phyloP scores from a whole-genome alignment of 306 rosid genomes.

The Nissolia schottii region DNA sequence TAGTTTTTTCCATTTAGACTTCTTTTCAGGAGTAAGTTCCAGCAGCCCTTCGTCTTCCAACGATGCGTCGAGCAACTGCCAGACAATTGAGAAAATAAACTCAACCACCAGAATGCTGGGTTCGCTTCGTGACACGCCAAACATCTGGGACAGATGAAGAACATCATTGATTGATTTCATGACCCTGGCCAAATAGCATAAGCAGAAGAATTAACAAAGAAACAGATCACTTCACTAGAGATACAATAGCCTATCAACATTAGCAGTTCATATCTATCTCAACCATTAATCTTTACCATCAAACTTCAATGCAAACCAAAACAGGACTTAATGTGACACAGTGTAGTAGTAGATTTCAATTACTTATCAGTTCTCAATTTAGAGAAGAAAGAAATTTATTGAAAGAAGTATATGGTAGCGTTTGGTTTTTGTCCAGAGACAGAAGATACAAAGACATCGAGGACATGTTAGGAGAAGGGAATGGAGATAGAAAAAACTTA shows the following conservation, averaged over 20 bases:
- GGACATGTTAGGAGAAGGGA: too few relatives aligned
- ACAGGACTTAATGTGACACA: background rate
- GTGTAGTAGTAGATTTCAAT: background rate
- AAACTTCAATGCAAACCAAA: background rate
- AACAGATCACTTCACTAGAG: background rate
- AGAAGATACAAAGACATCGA: too few relatives aligned
- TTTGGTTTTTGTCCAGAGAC: too few relatives aligned
- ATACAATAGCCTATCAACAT: background rate
- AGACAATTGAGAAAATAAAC: constrained; percentile 71
- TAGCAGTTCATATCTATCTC: constrained; percentile 13
- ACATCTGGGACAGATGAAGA: constrained; percentile 68
- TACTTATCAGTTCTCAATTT: constrained; percentile 1
- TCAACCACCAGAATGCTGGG: constrained; percentile 86
- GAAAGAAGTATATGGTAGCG: too few relatives aligned
- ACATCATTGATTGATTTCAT: constrained; percentile 70
- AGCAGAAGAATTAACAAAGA: constrained; percentile 30
- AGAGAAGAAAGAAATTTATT: background rate
- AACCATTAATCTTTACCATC: constrained; percentile 4
- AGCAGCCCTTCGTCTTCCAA: constrained; percentile 85
- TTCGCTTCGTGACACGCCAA: constrained; percentile 61
- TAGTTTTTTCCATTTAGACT: constrained; percentile 59
- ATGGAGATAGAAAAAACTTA: too few relatives aligned
- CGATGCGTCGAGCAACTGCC: constrained; percentile 91
- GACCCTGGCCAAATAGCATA: constrained; percentile 55
- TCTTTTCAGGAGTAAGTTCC: constrained; percentile 55